These are phyloP conservation scores for Quercus phellos DNA, from an alignment of 331 rosid genomes.

Conservation along the genomic window DNA sequence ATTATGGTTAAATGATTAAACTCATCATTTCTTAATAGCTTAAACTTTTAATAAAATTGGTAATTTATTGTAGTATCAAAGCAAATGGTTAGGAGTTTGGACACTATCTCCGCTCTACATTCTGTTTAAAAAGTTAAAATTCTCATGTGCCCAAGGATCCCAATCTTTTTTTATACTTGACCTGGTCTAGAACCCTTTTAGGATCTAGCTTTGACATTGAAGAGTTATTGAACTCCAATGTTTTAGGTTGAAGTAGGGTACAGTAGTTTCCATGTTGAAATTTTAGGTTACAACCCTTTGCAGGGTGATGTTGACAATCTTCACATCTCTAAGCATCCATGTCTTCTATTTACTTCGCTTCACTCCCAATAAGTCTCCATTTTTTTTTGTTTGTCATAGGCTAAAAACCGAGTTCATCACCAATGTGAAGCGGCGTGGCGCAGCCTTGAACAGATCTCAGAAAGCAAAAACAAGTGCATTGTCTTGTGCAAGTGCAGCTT, in stretches of 20 bases:
- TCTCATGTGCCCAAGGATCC: not conserved
- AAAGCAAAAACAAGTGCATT: slow-evolving; percentile 66
- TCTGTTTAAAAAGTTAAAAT: too few relatives aligned
- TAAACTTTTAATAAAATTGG: too few relatives aligned
- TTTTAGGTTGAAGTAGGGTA: too few relatives aligned
- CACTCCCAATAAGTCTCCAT: not conserved
- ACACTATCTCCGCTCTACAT: too few relatives aligned
- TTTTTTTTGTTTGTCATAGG: slow-evolving; percentile 30
- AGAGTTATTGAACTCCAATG: too few relatives aligned
- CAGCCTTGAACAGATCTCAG: slow-evolving; percentile 77
- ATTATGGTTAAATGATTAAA: too few relatives aligned
- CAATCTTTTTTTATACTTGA: not conserved
- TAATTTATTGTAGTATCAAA: too few relatives aligned
- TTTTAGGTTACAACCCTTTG: not conserved
- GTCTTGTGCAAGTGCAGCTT: slow-evolving; percentile 93
- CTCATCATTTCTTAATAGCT: too few relatives aligned
- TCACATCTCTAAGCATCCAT: not conserved
- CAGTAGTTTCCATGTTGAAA: too few relatives aligned
- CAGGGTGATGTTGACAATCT: not conserved
- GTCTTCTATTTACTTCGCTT: not conserved
- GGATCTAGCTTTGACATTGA: too few relatives aligned
- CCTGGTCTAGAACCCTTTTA: not conserved
- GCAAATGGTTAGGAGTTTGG: too few relatives aligned
- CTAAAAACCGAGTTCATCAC: slow-evolving; percentile 64
- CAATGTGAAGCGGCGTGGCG: slow-evolving; percentile 82